phyloP scores from a whole-genome alignment of 192 early-diverging fungal genomes.

The Coemansia sp. region DNA sequence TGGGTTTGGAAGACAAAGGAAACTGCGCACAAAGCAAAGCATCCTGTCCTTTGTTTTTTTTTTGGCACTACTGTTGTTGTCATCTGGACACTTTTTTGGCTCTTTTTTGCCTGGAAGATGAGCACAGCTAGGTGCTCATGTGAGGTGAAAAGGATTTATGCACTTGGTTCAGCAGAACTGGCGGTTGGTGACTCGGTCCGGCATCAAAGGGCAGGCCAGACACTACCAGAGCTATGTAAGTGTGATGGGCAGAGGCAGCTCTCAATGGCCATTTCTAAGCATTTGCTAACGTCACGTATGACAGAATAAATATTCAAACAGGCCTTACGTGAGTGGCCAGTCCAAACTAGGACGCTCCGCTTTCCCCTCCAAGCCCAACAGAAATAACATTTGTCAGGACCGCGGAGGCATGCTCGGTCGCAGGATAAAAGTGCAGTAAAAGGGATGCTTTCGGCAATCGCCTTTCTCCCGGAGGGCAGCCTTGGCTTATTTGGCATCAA shows the following conservation, averaged over 20 bases:
- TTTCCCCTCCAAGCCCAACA: not conserved
- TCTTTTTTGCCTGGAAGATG: not conserved
- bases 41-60: not conserved
- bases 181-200: not conserved
- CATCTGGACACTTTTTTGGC: not conserved
- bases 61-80: constrained; percentile 5
- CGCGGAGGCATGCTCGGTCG: not conserved
- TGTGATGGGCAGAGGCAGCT: too few species aligned
- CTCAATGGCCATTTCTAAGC: not conserved
- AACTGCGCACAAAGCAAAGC: constrained; percentile 1
- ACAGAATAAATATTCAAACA: too few species aligned
- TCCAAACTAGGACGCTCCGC: too few species aligned
- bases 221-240: too few species aligned
- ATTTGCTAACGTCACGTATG: not conserved
- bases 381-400: not conserved
- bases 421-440: not conserved
- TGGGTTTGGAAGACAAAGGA: not conserved
- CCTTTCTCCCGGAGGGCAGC: not conserved
- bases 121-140: not conserved
- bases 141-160: not conserved
- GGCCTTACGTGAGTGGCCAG: too few species aligned
- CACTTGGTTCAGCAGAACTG: not conserved
- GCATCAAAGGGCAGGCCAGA: not conserved
- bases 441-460: constrained; percentile 1
- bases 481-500: not conserved